Conservation (phyloP, 352 stramenopile genomes). For the Phytophthora syringae region DNA sequence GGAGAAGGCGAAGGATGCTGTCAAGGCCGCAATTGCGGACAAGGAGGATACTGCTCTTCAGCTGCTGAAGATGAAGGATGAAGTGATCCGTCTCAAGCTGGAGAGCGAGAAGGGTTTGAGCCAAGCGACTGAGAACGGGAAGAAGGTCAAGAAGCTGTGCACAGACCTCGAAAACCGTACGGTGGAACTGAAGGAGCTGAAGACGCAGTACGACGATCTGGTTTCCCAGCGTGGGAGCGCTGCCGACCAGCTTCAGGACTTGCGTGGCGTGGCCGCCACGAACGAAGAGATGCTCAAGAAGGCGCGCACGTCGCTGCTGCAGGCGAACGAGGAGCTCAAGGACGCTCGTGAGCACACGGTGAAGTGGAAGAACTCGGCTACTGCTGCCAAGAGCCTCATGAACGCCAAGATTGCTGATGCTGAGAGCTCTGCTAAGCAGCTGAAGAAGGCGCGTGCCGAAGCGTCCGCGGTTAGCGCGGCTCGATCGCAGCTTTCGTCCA, state of each 20-base stretch:
- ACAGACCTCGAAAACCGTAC: slow-evolving; percentile 44
- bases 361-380: slow-evolving; percentile 80
- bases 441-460: slow-evolving; percentile 57
- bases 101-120: slow-evolving; percentile 44
- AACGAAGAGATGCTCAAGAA: slow-evolving; percentile 81
- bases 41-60: slow-evolving; percentile 47
- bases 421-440: slow-evolving; percentile 72
- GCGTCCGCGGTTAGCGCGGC: slow-evolving; percentile 48
- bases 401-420: slow-evolving; percentile 73
- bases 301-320: slow-evolving; percentile 65
- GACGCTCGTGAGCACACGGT: slow-evolving; percentile 61
- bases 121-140: slow-evolving; percentile 32
- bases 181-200: slow-evolving; percentile 39
- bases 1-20: slow-evolving; percentile 35
- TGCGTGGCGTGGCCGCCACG: slow-evolving; percentile 43
- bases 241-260: slow-evolving; percentile 48
- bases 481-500: slow-evolving; percentile 58
- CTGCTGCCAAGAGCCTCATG: slow-evolving; percentile 63
- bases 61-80: slow-evolving; percentile 57
- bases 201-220: slow-evolving; percentile 44
- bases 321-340: slow-evolving; percentile 82
- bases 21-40: slow-evolving; percentile 34
- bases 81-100: slow-evolving; percentile 54
- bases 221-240: slow-evolving; percentile 32
- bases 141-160: slow-evolving; percentile 45